These are phyloP conservation scores for Hsuehochloa calcarea DNA, from an alignment of 176 grass and related monocot genomes.

Conservation along the genomic window DNA sequence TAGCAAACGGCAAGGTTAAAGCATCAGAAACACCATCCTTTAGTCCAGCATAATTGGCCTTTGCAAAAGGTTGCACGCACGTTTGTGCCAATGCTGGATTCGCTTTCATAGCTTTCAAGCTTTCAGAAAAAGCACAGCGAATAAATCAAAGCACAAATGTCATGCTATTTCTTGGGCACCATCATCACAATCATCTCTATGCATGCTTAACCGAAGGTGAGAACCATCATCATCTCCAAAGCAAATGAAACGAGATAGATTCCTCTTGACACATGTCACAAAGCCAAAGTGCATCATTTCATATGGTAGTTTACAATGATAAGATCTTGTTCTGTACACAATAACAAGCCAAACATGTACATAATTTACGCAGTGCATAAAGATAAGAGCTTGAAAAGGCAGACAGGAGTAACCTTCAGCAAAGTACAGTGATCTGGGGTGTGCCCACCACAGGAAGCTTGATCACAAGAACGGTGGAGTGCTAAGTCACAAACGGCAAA, in stretches of 20 bases:
- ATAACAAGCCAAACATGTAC: constrained; percentile 10
- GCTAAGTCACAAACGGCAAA: constrained; percentile 30
- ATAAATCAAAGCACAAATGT: constrained; percentile 29
- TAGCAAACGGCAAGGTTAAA: not conserved
- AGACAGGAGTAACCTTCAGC: constrained; percentile 13
- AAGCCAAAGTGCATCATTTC: constrained; percentile 28
- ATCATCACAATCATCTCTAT: constrained; percentile 34
- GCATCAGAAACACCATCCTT: not conserved
- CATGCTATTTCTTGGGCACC: constrained; percentile 2
- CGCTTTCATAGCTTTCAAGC: constrained; percentile 30
- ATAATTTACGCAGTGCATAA: constrained; percentile 14
- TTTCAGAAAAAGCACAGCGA: constrained; percentile 14
- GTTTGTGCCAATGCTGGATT: constrained; percentile 21
- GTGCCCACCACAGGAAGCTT: constrained; percentile 25
- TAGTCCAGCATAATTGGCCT: not conserved
- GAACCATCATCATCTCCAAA: constrained; percentile 23
- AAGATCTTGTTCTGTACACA: constrained; percentile 15
- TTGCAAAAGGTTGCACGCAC: constrained; percentile 32
- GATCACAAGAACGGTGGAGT: constrained; percentile 24
- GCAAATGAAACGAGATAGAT: constrained; percentile 24
- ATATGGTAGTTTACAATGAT: not conserved
- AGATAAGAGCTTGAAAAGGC: not conserved
- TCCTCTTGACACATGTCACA: constrained; percentile 26
- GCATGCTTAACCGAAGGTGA: constrained; percentile 7
- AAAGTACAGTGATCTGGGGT: constrained; percentile 6